Evolutionary conservation across 441 rosid species (phyloP), one percentile per base, ranked within the genome.

Genomic region (Macaranga tanarius): DNA sequence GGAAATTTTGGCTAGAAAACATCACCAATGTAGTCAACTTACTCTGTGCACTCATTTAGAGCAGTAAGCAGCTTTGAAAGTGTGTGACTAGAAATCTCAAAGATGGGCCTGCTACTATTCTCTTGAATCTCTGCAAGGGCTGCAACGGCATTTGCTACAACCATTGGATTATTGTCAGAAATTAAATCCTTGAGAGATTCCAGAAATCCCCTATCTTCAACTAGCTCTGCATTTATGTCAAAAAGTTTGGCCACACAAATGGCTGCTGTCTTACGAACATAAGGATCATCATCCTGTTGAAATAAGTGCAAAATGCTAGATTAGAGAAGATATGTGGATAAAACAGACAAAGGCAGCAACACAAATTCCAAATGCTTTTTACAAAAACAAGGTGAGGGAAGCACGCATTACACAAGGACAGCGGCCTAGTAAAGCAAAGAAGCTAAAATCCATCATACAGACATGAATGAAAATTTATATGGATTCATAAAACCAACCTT

Each of bases 111-210:
- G 71, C 79, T 82, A 79, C 95, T 95, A 69, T 83, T 90, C 84
- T 91, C 98, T 79, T 93, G 96, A 80, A 95, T 92, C 83, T 95
- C 99, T 51, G 98, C 96, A 80, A 95, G 96, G 72, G 98, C 96
- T 58, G 99, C 99, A 57, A 95, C 98, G 70, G 99, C 98, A 88
- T 95, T 95, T 54, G 99, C 99, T 68, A 95, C 99, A 74, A 95
- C 99, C 99, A 95, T 95, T 26, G 98, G 98, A 74, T 95, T 95
- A 75, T 95, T 95, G 84, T 95, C 98, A 77, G 99, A 95, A 73
- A 95, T 93, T 84, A 95, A 85, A 84, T 95, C 99, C 85, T 85
- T 95, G 76, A 95, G 89, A 71, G 97, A 91, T 40, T 92, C 98
- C 79, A 95, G 83, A 80, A 95, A 95, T 11, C 98, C 99, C 81